These are phyloP conservation scores for Starmerella bacillaris DNA, from an alignment of 805 yeast species.

Conservation along the genomic window DNA sequence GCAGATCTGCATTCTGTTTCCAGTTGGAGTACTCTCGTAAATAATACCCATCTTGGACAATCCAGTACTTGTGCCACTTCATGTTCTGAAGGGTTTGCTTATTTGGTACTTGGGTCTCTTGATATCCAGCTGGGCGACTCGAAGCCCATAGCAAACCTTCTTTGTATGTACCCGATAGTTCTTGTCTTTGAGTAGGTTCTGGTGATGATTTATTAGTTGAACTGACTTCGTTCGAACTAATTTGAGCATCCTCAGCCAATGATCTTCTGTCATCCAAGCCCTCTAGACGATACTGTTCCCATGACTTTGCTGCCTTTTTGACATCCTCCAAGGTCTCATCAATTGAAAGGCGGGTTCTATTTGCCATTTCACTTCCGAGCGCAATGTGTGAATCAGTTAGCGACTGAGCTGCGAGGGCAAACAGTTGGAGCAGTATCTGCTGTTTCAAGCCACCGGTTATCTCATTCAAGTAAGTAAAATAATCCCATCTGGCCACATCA, in stretches of 20 bases:
- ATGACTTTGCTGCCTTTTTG: constrained; percentile 21
- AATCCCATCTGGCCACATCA: constrained; percentile 28
- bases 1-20: constrained; percentile 47
- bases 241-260: constrained; percentile 6
- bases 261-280: constrained; percentile 24
- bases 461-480: constrained; percentile 26
- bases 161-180: constrained; percentile 20
- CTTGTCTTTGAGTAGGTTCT: neutral
- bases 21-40: constrained; percentile 61
- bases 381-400: constrained; percentile 19
- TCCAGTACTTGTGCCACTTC: constrained; percentile 81
- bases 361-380: constrained; percentile 18
- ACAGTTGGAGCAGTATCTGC: constrained; percentile 24
- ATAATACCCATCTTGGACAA: constrained; percentile 49
- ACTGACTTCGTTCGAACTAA: neutral
- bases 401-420: constrained; percentile 25
- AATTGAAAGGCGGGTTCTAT: constrained; percentile 19
- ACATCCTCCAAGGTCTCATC: constrained; percentile 22
- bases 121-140: constrained; percentile 24
- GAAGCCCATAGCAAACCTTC: constrained; percentile 31
- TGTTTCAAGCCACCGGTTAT: constrained; percentile 28
- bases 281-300: constrained; percentile 26
- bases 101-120: constrained; percentile 10
- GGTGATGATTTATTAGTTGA: neutral
- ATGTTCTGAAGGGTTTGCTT: constrained; percentile 18